Base-by-base conservation (phyloP, 1,139 yeast genomes). In the Candida labiduridarum region DNA sequence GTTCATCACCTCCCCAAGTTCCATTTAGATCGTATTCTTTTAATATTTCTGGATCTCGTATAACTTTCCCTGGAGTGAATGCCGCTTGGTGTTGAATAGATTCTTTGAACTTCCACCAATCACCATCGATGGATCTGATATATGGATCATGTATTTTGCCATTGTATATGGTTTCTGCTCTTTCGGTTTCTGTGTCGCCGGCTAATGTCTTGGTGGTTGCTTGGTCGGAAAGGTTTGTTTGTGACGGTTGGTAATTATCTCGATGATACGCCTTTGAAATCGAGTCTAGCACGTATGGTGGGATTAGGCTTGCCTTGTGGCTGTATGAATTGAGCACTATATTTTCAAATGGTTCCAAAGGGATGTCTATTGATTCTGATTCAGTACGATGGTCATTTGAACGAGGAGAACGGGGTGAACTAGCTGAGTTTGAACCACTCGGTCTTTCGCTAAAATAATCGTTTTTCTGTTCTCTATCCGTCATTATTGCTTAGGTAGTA, bases 1-100 rank as follows among this genome's bases (percentile, higher is more conserved):
- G 66, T 51, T 80, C 82, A 53, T 80, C 89, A 29, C 94, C 95
- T 35, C 85, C 85, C 94, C 94, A 87, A 12, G 75, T 65, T 0
- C 80, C 81, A 19, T 64, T 61, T 29, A 72, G 58, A 44, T 64
- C 59, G 54, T 64, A 61, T 12, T 61, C 66, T 40, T 59, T 53
- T 27, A 58, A 56, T 33, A 58, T 56, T 31, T 59, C 58, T 9
- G 58, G 59, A 44, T 73, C 73, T 45, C 61, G 57, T 9, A 54
- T 57, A 12, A 68, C 53, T 33, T 59, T 53, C 42, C 68, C 76
- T 22, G 60, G 55, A 3, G 76, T 64, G 53, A 73, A 75, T 10
- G 74, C 59, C 4, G 64, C 61, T 2, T 79, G 79, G 48, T 71
- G 69, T 45, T 68, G 63, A 15, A 77, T 69, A 3, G 79, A 66